Evolutionary conservation across 345 rosid species (phyloP).

Genomic region (Anastatica hierochuntica): DNA sequence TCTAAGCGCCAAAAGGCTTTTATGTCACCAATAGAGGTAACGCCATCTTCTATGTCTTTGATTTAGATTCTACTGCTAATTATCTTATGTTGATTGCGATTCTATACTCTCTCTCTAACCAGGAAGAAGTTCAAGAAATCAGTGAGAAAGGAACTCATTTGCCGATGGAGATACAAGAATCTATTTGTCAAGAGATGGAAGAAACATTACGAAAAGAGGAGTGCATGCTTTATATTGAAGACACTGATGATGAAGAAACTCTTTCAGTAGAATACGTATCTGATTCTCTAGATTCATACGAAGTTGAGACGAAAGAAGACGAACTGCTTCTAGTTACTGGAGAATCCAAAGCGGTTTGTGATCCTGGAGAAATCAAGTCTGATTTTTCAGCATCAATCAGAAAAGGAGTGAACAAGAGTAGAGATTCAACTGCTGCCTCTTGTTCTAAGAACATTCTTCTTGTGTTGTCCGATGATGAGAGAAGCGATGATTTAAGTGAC

Average conservation of each 20-base stretch:
- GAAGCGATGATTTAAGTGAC: not conserved
- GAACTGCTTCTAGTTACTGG: not conserved
- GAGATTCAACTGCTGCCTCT: not conserved
- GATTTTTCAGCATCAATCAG: not conserved
- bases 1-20: constrained; percentile 16
- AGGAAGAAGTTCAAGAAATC: constrained; percentile 51
- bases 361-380: constrained; percentile 1
- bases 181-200: not conserved
- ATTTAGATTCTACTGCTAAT: not conserved
- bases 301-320: constrained; percentile 2
- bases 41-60: not conserved
- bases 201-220: constrained; percentile 10
- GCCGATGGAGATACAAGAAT: constrained; percentile 19
- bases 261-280: constrained; percentile 14
- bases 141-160: constrained; percentile 21
- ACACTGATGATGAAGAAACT: constrained; percentile 19
- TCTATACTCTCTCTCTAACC: constrained; percentile 10
- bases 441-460: constrained; percentile 2
- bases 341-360: constrained; percentile 3
- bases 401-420: constrained; percentile 6
- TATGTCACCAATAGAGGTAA: constrained; percentile 47
- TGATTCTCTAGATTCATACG: constrained; percentile 19
- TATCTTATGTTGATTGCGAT: not conserved
- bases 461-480: constrained; percentile 26
- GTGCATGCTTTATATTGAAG: constrained; percentile 13